Conservation (phyloP, 768 basidiomycete genomes). For the Infundibulicybe gibba region DNA sequence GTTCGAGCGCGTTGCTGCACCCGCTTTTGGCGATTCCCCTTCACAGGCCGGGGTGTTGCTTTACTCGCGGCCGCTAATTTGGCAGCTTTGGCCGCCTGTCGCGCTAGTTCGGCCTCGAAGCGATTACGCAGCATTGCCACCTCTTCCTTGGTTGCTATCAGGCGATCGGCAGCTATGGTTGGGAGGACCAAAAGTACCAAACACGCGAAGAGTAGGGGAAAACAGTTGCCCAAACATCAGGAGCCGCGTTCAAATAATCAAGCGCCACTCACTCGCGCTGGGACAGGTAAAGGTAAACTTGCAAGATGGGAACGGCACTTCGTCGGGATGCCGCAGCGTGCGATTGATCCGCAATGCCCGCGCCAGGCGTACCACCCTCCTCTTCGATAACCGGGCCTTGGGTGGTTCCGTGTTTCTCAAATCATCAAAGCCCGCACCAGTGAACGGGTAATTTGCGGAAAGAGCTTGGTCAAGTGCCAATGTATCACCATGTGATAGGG, state of each 20-base stretch:
- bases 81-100: constrained; percentile 62
- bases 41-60: constrained; percentile 21
- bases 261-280: constrained; percentile 66
- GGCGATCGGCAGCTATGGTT: constrained; percentile 63
- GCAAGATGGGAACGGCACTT: constrained; percentile 42
- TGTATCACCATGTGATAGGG: constrained; percentile 62
- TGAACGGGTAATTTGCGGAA: constrained; percentile 40
- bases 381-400: constrained; percentile 51
- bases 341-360: constrained; percentile 39
- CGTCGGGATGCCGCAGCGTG: constrained; percentile 36
- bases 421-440: constrained; percentile 15
- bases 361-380: constrained; percentile 45
- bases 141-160: constrained; percentile 66
- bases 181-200: constrained; percentile 7
- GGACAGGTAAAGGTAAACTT: constrained; percentile 61
- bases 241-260: constrained; percentile 15
- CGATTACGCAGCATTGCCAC: constrained; percentile 59
- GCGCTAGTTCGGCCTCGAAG: constrained; percentile 71
- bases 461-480: constrained; percentile 79
- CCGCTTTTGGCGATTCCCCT: constrained; percentile 17
- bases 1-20: constrained; percentile 32
- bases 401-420: constrained; percentile 13
- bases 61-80: constrained; percentile 42
- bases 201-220: constrained; percentile 8
- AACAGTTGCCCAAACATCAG: constrained; percentile 6